Percentiles rank a stretch among this genome's conserved stretches.
phyloP scores from a whole-genome alignment of 1,284 basidiomycete genomes.

The Athelia sp. region DNA sequence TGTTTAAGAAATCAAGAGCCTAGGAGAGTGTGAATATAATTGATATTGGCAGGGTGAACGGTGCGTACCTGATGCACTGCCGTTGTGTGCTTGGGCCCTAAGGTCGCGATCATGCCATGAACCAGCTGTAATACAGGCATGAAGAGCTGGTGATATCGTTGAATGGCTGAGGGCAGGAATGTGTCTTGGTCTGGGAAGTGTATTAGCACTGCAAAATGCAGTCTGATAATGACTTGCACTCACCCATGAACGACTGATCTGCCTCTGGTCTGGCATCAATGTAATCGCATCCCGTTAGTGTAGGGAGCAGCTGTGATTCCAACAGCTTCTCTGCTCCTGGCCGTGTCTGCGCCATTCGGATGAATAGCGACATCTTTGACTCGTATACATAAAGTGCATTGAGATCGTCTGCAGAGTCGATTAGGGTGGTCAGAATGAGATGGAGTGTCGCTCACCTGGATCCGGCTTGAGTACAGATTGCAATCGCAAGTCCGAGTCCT shows the following conservation, averaged over 20 bases:
- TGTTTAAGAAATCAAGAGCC: slow-evolving; percentile 73
- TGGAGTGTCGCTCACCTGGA: slow-evolving; percentile 54
- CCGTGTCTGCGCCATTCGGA: slow-evolving; percentile 78
- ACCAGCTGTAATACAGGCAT: slow-evolving; percentile 82
- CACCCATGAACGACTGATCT: slow-evolving; percentile 80
- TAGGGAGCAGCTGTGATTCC: slow-evolving; percentile 74
- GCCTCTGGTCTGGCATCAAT: slow-evolving; percentile 78
- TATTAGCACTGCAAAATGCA: neutral
- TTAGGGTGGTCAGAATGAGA: slow-evolving; percentile 4
- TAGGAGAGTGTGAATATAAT: slow-evolving; percentile 21
- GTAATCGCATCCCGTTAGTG: slow-evolving; percentile 85
- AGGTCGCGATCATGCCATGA: slow-evolving; percentile 62
- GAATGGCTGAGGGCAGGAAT: slow-evolving; percentile 84
- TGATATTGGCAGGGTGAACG: neutral
- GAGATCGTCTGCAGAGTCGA: slow-evolving; percentile 60
- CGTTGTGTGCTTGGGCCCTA: slow-evolving; percentile 61
- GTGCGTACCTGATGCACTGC: slow-evolving; percentile 59
- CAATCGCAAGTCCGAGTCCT: slow-evolving; percentile 79
- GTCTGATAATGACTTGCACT: slow-evolving; percentile 21
- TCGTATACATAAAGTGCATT: slow-evolving; percentile 95
- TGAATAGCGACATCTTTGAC: slow-evolving; percentile 86
- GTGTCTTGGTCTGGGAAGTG: slow-evolving; percentile 63
- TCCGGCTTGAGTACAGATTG: slow-evolving; percentile 83
- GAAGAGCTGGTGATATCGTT: slow-evolving; percentile 86
- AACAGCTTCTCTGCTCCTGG: slow-evolving; percentile 83